phyloP scores from a whole-genome alignment of 2,329 filamentous ascomycete genomes.

The Anthostomella pinea region DNA sequence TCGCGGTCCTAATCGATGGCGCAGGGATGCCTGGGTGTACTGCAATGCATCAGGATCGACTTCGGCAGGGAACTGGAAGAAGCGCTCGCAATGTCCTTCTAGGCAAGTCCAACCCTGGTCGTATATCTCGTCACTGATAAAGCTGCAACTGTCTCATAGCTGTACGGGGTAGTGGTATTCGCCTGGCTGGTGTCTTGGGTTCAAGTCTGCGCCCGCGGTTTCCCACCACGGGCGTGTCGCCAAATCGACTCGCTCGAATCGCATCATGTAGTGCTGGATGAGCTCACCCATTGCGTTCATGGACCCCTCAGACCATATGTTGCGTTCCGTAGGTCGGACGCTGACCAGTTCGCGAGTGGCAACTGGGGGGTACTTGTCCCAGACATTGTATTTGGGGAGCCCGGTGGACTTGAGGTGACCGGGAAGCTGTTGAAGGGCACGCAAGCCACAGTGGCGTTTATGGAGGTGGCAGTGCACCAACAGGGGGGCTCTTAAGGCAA shows the following conservation, averaged over 20 bases:
- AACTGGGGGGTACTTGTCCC: too few relatives aligned
- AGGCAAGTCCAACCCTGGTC: constrained; percentile 31
- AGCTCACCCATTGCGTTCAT: constrained; percentile 32
- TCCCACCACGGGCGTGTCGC: constrained; percentile 58
- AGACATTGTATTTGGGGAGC: too few relatives aligned
- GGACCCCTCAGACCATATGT: constrained; percentile 64
- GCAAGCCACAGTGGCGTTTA: too few relatives aligned
- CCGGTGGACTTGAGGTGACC: too few relatives aligned
- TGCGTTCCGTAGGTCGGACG: too few relatives aligned
- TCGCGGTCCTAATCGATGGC: constrained; percentile 45
- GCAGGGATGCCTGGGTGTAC: constrained; percentile 58
- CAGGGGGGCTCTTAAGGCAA: too few relatives aligned
- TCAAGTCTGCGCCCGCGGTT: constrained; percentile 29
- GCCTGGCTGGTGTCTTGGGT: constrained; percentile 30
- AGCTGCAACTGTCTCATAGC: constrained; percentile 40
- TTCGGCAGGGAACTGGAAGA: constrained; percentile 42
- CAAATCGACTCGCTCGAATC: constrained; percentile 62
- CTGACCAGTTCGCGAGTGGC: too few relatives aligned
- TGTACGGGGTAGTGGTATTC: constrained; percentile 23
- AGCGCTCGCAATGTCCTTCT: constrained; percentile 41
- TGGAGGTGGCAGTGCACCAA: too few relatives aligned
- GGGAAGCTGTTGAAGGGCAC: too few relatives aligned
- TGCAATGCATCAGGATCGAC: constrained; percentile 32
- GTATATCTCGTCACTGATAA: constrained; percentile 37
- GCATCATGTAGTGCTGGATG: constrained; percentile 48